A percentile compares a stretch with the other conserved stretches of the same genome.
Evolutionary conservation across 352 stramenopile genomes (phyloP).

Genomic region (Peronosclerospora sorghi): DNA sequence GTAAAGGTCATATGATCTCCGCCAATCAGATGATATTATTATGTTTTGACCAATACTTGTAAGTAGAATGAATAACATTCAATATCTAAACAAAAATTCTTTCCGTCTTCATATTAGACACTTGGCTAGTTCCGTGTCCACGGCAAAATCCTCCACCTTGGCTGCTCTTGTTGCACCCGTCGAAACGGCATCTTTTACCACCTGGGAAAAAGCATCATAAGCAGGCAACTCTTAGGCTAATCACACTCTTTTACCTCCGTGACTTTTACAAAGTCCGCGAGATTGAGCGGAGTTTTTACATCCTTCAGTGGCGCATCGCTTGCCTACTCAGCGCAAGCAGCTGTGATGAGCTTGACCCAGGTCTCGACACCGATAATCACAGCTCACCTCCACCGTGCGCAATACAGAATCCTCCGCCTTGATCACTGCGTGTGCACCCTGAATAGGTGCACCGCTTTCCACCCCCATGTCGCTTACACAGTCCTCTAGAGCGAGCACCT

Average conservation of each 20-base stretch:
- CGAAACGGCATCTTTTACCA: conserved; percentile 46
- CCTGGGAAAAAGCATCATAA: conserved; percentile 18
- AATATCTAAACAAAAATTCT: conserved; percentile 1
- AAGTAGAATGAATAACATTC: conserved; percentile 23
- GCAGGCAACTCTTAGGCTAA: background rate
- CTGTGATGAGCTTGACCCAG: background rate
- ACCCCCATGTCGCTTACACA: conserved; percentile 80
- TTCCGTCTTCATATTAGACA: background rate
- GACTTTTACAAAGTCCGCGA: conserved; percentile 74
- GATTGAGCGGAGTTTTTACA: conserved; percentile 81
- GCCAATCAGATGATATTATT: conserved; percentile 9
- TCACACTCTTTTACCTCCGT: conserved; percentile 63
- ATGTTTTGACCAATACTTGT: conserved; percentile 10
- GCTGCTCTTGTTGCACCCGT: conserved; percentile 58
- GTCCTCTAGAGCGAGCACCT: conserved; percentile 59
- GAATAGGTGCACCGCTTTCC: conserved; percentile 59
- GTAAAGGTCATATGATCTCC: conserved; percentile 4
- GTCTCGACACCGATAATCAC: background rate
- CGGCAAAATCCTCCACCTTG: conserved; percentile 63
- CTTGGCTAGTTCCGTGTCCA: conserved; percentile 24
- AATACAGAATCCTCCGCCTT: conserved; percentile 81
- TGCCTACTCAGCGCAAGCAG: conserved; percentile 23
- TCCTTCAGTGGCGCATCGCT: conserved; percentile 40
- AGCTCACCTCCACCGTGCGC: conserved; percentile 54
- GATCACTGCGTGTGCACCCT: conserved; percentile 58